Conservation (phyloP, 2,329 filamentous ascomycete genomes). For the Ophiosphaerella herpotricha region DNA sequence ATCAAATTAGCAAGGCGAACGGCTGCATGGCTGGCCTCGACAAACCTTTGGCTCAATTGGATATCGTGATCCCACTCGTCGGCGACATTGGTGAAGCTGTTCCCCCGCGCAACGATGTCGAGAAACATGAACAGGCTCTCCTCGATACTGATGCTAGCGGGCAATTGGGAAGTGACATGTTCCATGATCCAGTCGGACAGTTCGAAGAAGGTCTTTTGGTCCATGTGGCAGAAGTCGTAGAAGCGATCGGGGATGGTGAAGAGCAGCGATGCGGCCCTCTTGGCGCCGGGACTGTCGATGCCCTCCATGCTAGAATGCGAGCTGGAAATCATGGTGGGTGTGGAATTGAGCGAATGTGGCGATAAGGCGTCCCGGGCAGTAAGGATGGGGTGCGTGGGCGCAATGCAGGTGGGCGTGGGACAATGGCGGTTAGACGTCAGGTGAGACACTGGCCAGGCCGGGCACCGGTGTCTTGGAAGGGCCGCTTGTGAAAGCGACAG, state of each 20-base stretch:
- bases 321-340: slow-evolving; percentile 5
- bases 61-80: slow-evolving; percentile 44
- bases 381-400: not conserved
- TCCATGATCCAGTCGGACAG: slow-evolving; percentile 45
- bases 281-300: slow-evolving; percentile 31
- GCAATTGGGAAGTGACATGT: slow-evolving; percentile 36
- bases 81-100: slow-evolving; percentile 39
- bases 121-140: slow-evolving; percentile 46
- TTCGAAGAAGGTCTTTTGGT: slow-evolving; percentile 45
- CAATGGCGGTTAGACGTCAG: not conserved
- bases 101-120: slow-evolving; percentile 44
- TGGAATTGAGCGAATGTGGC: slow-evolving; percentile 2
- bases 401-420: not conserved
- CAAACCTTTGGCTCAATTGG: slow-evolving; percentile 42
- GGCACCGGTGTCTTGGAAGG: not conserved
- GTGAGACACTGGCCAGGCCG: slow-evolving; percentile 1
- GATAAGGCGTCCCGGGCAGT: not conserved
- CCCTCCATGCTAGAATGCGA: slow-evolving; percentile 17
- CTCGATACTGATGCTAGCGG: slow-evolving; percentile 40
- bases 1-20: slow-evolving; percentile 12
- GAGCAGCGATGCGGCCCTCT: slow-evolving; percentile 37
- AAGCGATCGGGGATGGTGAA: slow-evolving; percentile 44
- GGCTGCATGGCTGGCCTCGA: slow-evolving; percentile 10
- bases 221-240: slow-evolving; percentile 45
- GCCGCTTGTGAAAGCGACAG: not conserved